Evolutionary conservation across 257 asterid genomes (phyloP).

Genomic region (Solanum sejunctum): DNA sequence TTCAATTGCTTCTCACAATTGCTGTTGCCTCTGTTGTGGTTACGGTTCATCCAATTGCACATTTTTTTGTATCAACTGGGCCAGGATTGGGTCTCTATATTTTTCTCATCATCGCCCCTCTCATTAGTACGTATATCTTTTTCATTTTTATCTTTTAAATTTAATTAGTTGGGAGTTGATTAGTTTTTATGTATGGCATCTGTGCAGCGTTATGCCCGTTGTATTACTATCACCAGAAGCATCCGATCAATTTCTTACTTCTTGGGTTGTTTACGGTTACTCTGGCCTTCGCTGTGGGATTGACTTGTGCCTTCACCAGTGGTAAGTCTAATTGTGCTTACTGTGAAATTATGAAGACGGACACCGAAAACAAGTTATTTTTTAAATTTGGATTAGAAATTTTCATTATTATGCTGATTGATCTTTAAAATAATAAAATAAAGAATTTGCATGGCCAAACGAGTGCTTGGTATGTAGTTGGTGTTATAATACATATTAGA

Average conservation of each 20-base stretch:
- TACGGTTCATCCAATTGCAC: conserved; percentile 17
- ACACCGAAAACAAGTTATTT: too few species aligned
- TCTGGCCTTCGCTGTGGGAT: conserved; percentile 58
- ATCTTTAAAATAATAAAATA: too few species aligned
- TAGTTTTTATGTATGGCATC: not conserved
- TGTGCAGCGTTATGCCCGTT: conserved; percentile 59
- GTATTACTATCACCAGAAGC: conserved; percentile 60
- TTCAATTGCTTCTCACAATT: conserved; percentile 36
- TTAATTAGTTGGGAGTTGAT: not conserved
- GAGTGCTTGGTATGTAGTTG: too few species aligned
- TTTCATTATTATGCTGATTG: too few species aligned
- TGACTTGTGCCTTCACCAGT: conserved; percentile 63
- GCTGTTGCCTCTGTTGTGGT: conserved; percentile 35
- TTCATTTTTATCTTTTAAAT: not conserved
- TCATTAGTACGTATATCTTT: conserved; percentile 11
- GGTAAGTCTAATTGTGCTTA: conserved; percentile 21
- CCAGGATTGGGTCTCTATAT: conserved; percentile 20
- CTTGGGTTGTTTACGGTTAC: conserved; percentile 66
- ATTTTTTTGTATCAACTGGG: conserved; percentile 24
- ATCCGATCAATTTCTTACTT: conserved; percentile 68
- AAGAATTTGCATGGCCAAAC: too few species aligned
- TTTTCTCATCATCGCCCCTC: conserved; percentile 14
- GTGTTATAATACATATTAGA: too few species aligned
- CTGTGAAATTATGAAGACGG: too few species aligned
- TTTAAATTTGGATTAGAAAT: too few species aligned